Base-by-base conservation (phyloP, 306 rosid genomes). In the Carpinus viminea region DNA sequence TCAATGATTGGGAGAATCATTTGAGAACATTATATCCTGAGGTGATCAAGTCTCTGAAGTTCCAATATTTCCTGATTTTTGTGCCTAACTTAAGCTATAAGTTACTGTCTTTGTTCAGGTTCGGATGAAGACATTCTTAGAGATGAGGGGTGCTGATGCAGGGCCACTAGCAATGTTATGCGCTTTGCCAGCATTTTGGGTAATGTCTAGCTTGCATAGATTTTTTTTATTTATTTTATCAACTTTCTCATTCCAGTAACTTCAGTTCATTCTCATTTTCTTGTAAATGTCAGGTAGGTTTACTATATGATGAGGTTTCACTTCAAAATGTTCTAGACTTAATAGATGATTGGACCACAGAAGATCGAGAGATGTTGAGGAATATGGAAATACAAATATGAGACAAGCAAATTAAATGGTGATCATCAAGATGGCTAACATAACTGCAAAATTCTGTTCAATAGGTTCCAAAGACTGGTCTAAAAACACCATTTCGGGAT, bases 131-230 rank as follows among this genome's bases (percentile, higher is more conserved):
- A 90, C 97, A 80, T 95, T 91, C 84, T 85, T 95, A 88, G 99
- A 95, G 90, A 95, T 95, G 99, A 88, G 99, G 85, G 99, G 99
- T 34, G 95, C 98, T 80, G 99, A 95, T 80, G 97, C 96, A 81
- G 99, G 99, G 10, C 99, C 99, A 74, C 93, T 97, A 98, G 89
- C 97, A 86, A 93, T 97, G 86, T 85, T 95, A 80, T 93, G 98
- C 81, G 99, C 99, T 81, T 87, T 95, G 86, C 99, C 99, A 51
- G 98, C 99, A 56, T 87, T 95, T 86, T 95, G 99, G 99, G 99
- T 93, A 84, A 3, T 38, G 43, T 4, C 43, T 34, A 34, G 38
- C 38, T 34, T 34, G 38, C 38, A 34, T 2, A 34, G 3, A 34
- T 34, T 34, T 34, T 34, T 34, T 34, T 34, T 24, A 0, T 24